Evolutionary conservation across 2,329 filamentous ascomycete species (phyloP).

Genomic region (Xylaria sp.): DNA sequence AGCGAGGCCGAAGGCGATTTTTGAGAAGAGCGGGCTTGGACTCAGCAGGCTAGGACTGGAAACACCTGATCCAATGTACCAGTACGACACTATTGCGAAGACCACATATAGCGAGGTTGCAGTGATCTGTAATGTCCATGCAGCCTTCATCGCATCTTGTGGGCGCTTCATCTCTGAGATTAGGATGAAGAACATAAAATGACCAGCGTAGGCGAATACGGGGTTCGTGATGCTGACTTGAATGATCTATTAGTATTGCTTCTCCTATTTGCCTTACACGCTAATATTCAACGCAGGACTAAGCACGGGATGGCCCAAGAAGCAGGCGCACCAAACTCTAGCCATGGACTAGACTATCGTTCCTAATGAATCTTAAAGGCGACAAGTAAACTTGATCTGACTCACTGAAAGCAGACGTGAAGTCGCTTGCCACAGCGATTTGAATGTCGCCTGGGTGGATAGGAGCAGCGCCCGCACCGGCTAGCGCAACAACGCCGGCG

Average conservation of each 20-base stretch:
- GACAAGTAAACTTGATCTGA: background rate
- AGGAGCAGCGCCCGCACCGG: conserved; percentile 58
- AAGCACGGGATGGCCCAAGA: background rate
- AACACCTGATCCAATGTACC: conserved; percentile 60
- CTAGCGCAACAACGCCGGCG: conserved; percentile 63
- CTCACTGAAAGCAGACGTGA: conserved; percentile 56
- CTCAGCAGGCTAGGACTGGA: conserved; percentile 61
- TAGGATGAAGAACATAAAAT: conserved; percentile 66
- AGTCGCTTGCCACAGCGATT: conserved; percentile 53
- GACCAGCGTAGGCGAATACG: conserved; percentile 63
- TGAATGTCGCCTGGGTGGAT: conserved; percentile 52
- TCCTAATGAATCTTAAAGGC: background rate
- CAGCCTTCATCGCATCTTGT: conserved; percentile 62
- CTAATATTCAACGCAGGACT: background rate
- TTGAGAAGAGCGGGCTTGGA: conserved; percentile 57
- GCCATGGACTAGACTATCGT: background rate
- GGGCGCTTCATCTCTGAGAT: conserved; percentile 65
- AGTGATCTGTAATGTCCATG: conserved; percentile 61
- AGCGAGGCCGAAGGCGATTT: conserved; percentile 62
- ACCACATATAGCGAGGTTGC: conserved; percentile 63
- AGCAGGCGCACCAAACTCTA: background rate
- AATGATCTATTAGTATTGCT: conserved; percentile 8
- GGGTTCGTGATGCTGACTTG: conserved; percentile 60
- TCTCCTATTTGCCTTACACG: background rate
- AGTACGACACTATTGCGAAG: conserved; percentile 63